These are phyloP conservation scores for Plantago major DNA, from an alignment of 257 asterid genomes.

Conservation along the genomic window DNA sequence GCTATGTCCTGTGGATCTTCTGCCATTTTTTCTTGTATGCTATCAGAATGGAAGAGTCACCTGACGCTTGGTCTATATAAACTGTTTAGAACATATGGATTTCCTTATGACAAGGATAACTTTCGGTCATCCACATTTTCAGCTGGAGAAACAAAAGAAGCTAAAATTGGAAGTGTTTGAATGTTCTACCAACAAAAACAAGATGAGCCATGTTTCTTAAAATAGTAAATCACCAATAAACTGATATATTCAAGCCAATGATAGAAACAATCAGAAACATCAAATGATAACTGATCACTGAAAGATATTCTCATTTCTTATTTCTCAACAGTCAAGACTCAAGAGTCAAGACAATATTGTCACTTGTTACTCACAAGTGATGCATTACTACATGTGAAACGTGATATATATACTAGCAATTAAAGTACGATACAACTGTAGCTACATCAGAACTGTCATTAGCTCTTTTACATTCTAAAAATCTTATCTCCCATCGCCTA, in stretches of 20 bases:
- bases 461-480: slow-evolving; percentile 10
- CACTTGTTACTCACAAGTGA: slow-evolving; percentile 2
- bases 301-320: not conserved
- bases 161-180: not conserved
- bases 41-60: slow-evolving; percentile 2
- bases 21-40: slow-evolving; percentile 35
- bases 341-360: not conserved
- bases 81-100: slow-evolving; percentile 25
- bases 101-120: slow-evolving; percentile 30
- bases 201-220: too few species aligned
- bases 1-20: slow-evolving; percentile 62
- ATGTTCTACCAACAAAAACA: too few species aligned
- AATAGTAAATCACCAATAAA: not conserved
- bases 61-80: slow-evolving; percentile 23
- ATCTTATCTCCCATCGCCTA: slow-evolving; percentile 10
- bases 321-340: not conserved
- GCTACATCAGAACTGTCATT: slow-evolving; percentile 5
- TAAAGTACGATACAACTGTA: not conserved
- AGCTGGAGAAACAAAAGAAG: slow-evolving; percentile 8
- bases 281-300: not conserved
- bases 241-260: not conserved
- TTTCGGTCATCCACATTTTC: slow-evolving; percentile 15
- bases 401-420: not conserved
- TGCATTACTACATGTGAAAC: not conserved
- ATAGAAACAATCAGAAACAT: not conserved